phyloP scores from a whole-genome alignment of 2,329 filamentous ascomycete genomes.

The Calonectria honghensis region DNA sequence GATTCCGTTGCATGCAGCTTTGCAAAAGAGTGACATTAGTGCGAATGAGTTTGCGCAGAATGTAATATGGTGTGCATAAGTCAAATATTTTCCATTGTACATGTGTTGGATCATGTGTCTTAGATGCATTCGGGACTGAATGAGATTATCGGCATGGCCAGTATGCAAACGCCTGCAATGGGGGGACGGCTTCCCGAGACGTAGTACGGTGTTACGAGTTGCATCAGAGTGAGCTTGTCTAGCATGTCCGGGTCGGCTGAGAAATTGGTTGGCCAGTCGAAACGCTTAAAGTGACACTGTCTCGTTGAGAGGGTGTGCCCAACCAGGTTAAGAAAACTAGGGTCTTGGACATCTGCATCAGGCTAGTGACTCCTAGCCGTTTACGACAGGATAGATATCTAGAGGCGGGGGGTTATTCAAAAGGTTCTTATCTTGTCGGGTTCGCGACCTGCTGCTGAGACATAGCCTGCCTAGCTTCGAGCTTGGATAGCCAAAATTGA shows the following conservation, averaged over 20 bases:
- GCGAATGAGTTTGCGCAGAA: slow-evolving; percentile 86
- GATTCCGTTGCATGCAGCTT: slow-evolving; percentile 81
- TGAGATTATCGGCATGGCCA: neutral
- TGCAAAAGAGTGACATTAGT: slow-evolving; percentile 85
- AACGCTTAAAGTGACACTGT: slow-evolving; percentile 38
- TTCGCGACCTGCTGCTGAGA: neutral
- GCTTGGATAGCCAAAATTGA: neutral
- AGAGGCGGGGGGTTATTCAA: slow-evolving; percentile 64
- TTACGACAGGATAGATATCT: slow-evolving; percentile 85
- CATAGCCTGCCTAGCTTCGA: neutral
- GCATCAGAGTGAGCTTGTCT: slow-evolving; percentile 83
- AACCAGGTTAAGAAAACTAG: slow-evolving; percentile 85
- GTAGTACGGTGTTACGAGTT: slow-evolving; percentile 84
- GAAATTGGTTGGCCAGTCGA: slow-evolving; percentile 49
- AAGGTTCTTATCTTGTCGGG: neutral
- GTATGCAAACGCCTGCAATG: slow-evolving; percentile 83
- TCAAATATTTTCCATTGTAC: neutral
- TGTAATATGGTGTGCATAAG: slow-evolving; percentile 81
- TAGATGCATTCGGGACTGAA: slow-evolving; percentile 27
- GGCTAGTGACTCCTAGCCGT: slow-evolving; percentile 87
- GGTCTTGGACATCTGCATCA: slow-evolving; percentile 80
- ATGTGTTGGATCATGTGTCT: neutral
- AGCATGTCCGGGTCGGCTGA: slow-evolving; percentile 74
- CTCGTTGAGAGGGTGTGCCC: slow-evolving; percentile 79
- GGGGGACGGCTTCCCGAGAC: slow-evolving; percentile 85